Evolutionary conservation across 345 rosid species (phyloP), one percentile per base, ranked within the genome.

Genomic region (Cardamine chenopodiifolia): DNA sequence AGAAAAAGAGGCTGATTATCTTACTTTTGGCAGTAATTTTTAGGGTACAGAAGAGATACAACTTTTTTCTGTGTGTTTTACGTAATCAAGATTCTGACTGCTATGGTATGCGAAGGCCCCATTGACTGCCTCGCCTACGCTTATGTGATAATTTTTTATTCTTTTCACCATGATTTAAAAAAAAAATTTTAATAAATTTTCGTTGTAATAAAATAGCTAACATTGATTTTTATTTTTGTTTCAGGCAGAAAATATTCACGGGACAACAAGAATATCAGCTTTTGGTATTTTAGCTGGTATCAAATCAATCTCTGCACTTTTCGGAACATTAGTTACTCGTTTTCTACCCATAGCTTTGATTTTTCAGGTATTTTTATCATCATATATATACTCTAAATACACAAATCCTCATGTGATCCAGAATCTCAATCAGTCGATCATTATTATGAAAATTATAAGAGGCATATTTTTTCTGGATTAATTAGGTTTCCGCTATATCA

Each of bases 41-140:
- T 94, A 88, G 98, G 89, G 32, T 94, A 74, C 56, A 83, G 82
- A 83, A 87, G 88, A 67, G 84, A 86, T 42, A 85, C 90, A 70
- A 65, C 58, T 7, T 90, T 79, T 81, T 94, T 83, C 63, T 94
- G 90, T 31, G 85, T 86, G 11, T 94, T 81, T 75, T 94, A 82
- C 47, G 79, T 79, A 42, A 29, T 76, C 55, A 86, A 79, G 83
- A 91, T 83, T 53, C 78, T 91, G 74, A 88, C 90, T 18, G 83
- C 83, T 48, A 84, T 90, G 89, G 79, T 88, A 19, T 86, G 85
- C 32, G 90, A 85, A 62, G 86, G 86, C 60, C 80, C 85, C 80
- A 70, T 89, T 55, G 83, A 76, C 65, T 90, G 93, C 79, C 89
- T 94, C 12, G 93, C 97, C 37, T 86, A 78, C 72, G 97, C 97